Base-by-base conservation (phyloP, 768 basidiomycete species). In the Lactarius psammicola region DNA sequence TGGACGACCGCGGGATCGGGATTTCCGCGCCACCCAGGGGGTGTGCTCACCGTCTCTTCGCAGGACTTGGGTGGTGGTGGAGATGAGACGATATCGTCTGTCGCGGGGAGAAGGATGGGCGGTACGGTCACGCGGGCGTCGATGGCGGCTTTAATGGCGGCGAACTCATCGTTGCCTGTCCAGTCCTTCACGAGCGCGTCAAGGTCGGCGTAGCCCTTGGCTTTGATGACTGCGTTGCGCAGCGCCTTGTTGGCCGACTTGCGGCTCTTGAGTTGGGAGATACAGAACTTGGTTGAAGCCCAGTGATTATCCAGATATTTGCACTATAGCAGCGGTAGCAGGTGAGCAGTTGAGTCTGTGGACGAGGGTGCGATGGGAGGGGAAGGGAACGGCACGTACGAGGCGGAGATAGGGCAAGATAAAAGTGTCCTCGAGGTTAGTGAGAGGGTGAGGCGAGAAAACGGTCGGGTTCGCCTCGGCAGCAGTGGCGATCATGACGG, bases 401-500 rank as follows among this genome's bases (percentile, higher is more conserved):
- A 97, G 72, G 68, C 87, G 87, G 67, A 94, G 71, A 75, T 94
- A 91, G 6, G 87, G 76, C 30, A 90, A 89, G 56, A 92, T 78
- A 31, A 97, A 78, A 4, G 83, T 86, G 60, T 77, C 76, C 67
- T 90, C 88, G 1, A 94, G 76, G 69, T 94, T 90, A 15, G 79
- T 73, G 30, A 93, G 78, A 3, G 90, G 90, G 0, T 74, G 83
- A 20, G 83, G 77, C 2, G 85, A 85, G 80, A 98, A 98, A 70
- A 94, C 90, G 0, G 91, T 87, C 0, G 94, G 93, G 75, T 98
- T 99, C 5, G 88, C 77, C 76, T 99, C 97, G 7, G 95, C 97
- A 1, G 89, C 94, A 6, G 95, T 89, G 26, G 97, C 97, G 46
- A 99, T 90, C 97, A 99, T 99, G 46, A 94, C 88, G 0, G 94